Base-by-base conservation (phyloP, 2,329 filamentous ascomycete species). In the Clarireedia hainanense region DNA sequence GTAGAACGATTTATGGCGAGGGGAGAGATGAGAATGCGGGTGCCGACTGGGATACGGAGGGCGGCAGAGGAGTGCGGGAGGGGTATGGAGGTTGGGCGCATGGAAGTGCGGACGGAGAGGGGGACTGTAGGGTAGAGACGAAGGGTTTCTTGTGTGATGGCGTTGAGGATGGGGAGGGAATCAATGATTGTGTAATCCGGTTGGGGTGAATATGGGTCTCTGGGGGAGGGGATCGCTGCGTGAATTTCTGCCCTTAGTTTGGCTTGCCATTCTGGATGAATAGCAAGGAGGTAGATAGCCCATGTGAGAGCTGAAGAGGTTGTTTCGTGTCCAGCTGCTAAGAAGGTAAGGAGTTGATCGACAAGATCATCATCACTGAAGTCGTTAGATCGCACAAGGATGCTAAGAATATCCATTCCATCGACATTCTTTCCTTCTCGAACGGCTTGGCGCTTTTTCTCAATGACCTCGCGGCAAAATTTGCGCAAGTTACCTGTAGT, bases 291-390 rank as follows among this genome's bases (percentile, higher is more conserved):
- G 63, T 85, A 83, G 7, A 82, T 71, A 4, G 83, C 79, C 86
- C 87, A 92, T 15, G 84, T 86, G 65, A 92, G 75, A 36, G 87
- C 79, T 1, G 84, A 79, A 1, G 88, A 83, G 0, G 88, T 91
- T 1, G 88, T 91, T 72, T 91, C 88, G 68, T 92, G 88, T 34
- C 77, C 85, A 0, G 89, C 89, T 2, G 85, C 86, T 6, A 95
- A 79, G 73, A 94, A 94, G 0, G 89, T 94, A 85, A 94, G 91
- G 67, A 92, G 80, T 71, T 95, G 89, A 68, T 94, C 86, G 37
- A 89, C 81, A 15, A 95, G 78, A 60, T 88, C 83, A 43, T 89
- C 85, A 59, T 94, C 87, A 10, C 73, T 79, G 71, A 95, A 94
- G 15, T 77, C 81, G 48, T 86, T 87, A 27, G 84, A 89, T 65